phyloP scores from a whole-genome alignment of 257 asterid species.

The Avicennia marina region DNA sequence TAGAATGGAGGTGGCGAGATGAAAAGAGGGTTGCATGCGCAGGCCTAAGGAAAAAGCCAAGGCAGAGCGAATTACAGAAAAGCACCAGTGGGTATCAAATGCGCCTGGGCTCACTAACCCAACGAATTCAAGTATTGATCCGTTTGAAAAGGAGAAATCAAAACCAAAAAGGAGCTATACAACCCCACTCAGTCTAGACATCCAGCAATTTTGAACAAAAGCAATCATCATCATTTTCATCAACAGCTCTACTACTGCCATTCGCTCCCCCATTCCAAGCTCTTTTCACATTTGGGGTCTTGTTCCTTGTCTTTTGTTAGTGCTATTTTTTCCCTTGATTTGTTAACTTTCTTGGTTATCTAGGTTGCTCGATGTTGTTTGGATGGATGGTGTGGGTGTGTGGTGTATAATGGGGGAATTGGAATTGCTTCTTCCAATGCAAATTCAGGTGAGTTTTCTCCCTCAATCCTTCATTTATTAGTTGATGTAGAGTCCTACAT shows the following conservation, averaged over 20 bases:
- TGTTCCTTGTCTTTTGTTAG: background rate
- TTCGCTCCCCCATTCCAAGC: constrained; percentile 6
- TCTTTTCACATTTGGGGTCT: constrained; percentile 6
- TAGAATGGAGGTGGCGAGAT: no score
- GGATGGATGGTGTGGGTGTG: constrained; percentile 14
- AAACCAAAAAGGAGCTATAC: no score
- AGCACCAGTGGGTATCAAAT: no score
- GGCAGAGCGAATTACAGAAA: no score
- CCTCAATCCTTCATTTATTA: background rate
- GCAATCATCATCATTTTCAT: constrained; percentile 39
- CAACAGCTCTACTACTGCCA: constrained; percentile 11
- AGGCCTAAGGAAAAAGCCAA: no score
- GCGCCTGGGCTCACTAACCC: no score
- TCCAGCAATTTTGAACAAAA: no score
- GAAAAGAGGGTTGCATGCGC: no score
- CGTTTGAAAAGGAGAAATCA: no score
- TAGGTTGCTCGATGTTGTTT: constrained; percentile 11
- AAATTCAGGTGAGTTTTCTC: constrained; percentile 50
- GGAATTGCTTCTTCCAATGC: constrained; percentile 66
- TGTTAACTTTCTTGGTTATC: constrained; percentile 1
- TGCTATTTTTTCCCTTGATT: background rate
- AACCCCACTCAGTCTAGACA: no score
- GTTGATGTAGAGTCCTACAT: no score
- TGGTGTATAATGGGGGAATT: constrained; percentile 52
- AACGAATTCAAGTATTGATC: no score